Evolutionary conservation across 176 grass and related monocot species (phyloP).

Genomic region (Saccharum spontaneum): DNA sequence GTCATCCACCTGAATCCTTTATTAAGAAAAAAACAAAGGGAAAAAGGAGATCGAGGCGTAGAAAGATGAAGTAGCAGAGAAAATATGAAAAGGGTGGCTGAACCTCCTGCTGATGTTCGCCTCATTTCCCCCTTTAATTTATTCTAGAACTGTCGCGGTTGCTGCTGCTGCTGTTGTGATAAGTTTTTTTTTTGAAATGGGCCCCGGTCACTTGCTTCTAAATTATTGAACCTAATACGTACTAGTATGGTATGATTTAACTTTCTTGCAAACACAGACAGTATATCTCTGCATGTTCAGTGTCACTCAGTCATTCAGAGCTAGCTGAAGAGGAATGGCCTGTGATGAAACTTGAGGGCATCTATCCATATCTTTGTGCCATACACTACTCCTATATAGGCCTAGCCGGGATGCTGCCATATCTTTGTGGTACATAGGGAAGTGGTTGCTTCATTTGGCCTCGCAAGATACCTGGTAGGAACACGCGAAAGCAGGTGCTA

Average conservation of each 20-base stretch:
- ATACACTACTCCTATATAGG: no score
- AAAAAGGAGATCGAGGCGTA: neutral
- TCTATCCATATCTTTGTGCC: no score
- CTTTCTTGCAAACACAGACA: neutral
- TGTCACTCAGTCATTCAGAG: no score
- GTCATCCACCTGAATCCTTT: neutral
- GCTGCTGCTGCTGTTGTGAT: neutral
- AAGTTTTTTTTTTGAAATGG: neutral
- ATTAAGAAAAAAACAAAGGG: no score
- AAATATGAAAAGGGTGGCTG: constrained; percentile 9
- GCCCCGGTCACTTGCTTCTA: neutral
- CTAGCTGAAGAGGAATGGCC: no score
- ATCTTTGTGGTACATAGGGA: no score
- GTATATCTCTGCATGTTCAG: no score
- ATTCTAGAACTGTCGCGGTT: neutral
- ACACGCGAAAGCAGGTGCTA: neutral
- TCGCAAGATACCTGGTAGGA: no score
- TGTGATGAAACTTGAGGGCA: no score
- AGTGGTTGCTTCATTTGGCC: no score
- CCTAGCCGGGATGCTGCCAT: no score
- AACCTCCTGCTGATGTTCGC: neutral
- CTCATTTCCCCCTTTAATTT: neutral
- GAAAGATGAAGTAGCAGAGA: neutral
- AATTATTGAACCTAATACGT: neutral
- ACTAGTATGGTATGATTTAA: neutral